Percentiles rank a stretch among this genome's conserved stretches.
These are phyloP conservation scores for Marasmius sp. DNA, from an alignment of 1,284 basidiomycete species.

Conservation along the genomic window DNA sequence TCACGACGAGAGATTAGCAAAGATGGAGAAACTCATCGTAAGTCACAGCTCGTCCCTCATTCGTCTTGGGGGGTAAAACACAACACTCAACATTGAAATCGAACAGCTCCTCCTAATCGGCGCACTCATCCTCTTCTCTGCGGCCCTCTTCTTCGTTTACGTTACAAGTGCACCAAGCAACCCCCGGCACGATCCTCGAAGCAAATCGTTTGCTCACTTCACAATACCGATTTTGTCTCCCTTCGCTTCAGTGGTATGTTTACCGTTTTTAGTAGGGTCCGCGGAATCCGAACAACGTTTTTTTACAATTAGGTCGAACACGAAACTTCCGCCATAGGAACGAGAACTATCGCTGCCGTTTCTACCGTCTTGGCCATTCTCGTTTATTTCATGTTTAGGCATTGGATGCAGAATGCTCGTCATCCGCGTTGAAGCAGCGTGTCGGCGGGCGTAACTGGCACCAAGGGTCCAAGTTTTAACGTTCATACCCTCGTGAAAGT, in stretches of 20 bases:
- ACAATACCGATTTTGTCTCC: conserved; percentile 71
- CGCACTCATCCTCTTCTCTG: conserved; percentile 39
- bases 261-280: too few species aligned
- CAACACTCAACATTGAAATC: neutral
- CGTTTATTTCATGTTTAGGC: conserved; percentile 39
- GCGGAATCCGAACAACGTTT: neutral
- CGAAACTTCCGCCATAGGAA: conserved; percentile 55
- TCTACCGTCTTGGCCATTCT: conserved; percentile 36
- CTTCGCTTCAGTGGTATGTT: conserved; percentile 64
- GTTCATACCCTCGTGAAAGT: neutral
- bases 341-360: conserved; percentile 40
- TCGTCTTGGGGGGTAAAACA: neutral
- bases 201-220: conserved; percentile 48
- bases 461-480: neutral
- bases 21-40: conserved; percentile 55
- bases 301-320: conserved; percentile 50
- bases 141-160: conserved; percentile 39
- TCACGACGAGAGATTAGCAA: conserved; percentile 44
- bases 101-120: conserved; percentile 45
- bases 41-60: conserved; percentile 20
- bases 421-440: neutral
- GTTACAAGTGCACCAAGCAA: conserved; percentile 38
- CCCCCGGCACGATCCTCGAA: conserved; percentile 23
- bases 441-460: too few species aligned
- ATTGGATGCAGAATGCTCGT: conserved; percentile 21